phyloP scores from a whole-genome alignment of 768 basidiomycete species.

The Dentipellis fragilis region DNA sequence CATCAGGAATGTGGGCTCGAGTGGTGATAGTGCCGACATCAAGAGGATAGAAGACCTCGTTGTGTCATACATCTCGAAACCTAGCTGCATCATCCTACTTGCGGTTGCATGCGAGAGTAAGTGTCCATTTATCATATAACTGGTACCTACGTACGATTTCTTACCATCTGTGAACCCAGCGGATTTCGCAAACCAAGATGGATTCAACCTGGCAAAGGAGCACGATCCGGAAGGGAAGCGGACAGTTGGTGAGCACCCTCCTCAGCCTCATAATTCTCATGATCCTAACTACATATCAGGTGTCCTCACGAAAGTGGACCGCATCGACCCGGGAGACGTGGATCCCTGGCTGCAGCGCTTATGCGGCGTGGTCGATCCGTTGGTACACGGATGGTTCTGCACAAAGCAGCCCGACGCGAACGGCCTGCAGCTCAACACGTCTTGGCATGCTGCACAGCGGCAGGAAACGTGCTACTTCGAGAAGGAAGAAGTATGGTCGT shows the following conservation, averaged over 20 bases:
- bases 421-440: constrained; percentile 38
- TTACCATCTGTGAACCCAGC: constrained; percentile 28
- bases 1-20: constrained; percentile 44
- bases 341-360: constrained; percentile 47
- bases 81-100: constrained; percentile 53
- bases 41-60: constrained; percentile 51
- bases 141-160: background rate
- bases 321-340: constrained; percentile 48
- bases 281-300: constrained; percentile 26
- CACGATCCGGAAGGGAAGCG: constrained; percentile 54
- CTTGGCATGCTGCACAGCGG: constrained; percentile 51
- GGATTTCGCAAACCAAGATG: constrained; percentile 74
- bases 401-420: constrained; percentile 36
- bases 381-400: constrained; percentile 47
- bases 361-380: constrained; percentile 38
- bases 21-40: constrained; percentile 46
- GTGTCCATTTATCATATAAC: constrained; percentile 10
- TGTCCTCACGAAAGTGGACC: constrained; percentile 67
- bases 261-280: no score
- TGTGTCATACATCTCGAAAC: constrained; percentile 45
- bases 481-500: constrained; percentile 40
- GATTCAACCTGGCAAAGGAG: constrained; percentile 51
- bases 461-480: constrained; percentile 51
- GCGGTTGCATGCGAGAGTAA: constrained; percentile 57
- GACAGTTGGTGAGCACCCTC: constrained; percentile 45